Conservation (phyloP, 768 basidiomycete species). For the Lactarius indigo region DNA sequence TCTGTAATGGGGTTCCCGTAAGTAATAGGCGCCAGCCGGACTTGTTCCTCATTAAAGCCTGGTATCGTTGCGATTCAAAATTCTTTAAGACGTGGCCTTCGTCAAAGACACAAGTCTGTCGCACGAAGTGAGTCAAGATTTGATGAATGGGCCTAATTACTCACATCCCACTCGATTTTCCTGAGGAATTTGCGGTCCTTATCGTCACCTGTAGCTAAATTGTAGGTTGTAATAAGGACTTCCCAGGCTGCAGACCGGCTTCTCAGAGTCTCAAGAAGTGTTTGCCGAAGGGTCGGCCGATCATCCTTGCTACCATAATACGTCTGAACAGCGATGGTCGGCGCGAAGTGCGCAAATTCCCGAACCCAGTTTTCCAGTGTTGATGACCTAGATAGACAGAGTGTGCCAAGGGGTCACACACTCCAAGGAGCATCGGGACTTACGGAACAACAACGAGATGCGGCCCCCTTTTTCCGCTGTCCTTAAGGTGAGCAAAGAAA, state of each 20-base stretch:
- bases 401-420: background rate
- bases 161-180: slow-evolving; percentile 86
- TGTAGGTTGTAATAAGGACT: slow-evolving; percentile 95
- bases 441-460: slow-evolving; percentile 96
- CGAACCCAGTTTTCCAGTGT: slow-evolving; percentile 98
- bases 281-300: slow-evolving; percentile 67
- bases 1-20: slow-evolving; percentile 94
- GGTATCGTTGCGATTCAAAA: slow-evolving; percentile 95
- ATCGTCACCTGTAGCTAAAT: slow-evolving; percentile 82
- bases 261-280: slow-evolving; percentile 58
- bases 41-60: slow-evolving; percentile 77
- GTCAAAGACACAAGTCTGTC: slow-evolving; percentile 88
- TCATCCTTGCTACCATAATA: slow-evolving; percentile 96
- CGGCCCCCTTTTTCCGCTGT: slow-evolving; percentile 72
- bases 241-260: slow-evolving; percentile 68
- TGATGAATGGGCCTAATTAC: slow-evolving; percentile 32
- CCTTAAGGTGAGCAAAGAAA: slow-evolving; percentile 87
- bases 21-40: slow-evolving; percentile 89
- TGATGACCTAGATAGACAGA: slow-evolving; percentile 60
- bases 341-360: slow-evolving; percentile 90
- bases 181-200: slow-evolving; percentile 93
- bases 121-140: background rate
- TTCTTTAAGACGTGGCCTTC: slow-evolving; percentile 98
- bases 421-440: slow-evolving; percentile 33
- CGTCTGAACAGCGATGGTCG: slow-evolving; percentile 77